These are phyloP conservation scores for Dunaliella sp. DNA, from an alignment of 139 green algal species.

Conservation along the genomic window DNA sequence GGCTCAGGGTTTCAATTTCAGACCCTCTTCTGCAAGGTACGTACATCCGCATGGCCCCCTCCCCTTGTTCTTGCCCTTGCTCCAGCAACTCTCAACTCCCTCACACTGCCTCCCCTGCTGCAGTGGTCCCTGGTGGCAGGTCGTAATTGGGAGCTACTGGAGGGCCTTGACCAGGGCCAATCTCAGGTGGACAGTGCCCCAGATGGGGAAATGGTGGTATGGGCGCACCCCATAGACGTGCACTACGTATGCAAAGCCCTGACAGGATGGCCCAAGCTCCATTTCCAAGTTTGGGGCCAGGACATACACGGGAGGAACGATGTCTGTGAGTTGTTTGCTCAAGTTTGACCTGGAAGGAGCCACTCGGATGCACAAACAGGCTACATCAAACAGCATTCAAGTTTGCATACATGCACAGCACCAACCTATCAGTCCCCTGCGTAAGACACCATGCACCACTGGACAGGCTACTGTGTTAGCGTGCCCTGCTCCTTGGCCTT, in stretches of 20 bases:
- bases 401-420: no score
- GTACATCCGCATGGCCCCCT: no score
- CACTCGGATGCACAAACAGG: no score
- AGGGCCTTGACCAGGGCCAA: slow-evolving; percentile 65
- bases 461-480: no score
- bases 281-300: slow-evolving; percentile 78
- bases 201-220: slow-evolving; percentile 64
- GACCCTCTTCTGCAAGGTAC: slow-evolving; percentile 76
- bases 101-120: neutral
- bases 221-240: slow-evolving; percentile 73
- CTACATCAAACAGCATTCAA: no score
- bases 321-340: slow-evolving; percentile 60
- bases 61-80: no score
- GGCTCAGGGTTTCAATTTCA: slow-evolving; percentile 55
- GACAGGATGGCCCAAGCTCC: slow-evolving; percentile 74
- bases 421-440: no score
- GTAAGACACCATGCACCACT: no score
- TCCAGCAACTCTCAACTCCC: no score
- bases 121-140: slow-evolving; percentile 65
- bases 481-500: no score
- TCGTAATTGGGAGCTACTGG: slow-evolving; percentile 68
- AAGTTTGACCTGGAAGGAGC: no score
- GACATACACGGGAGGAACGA: slow-evolving; percentile 68
- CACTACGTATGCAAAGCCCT: slow-evolving; percentile 68
- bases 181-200: slow-evolving; percentile 58